Base-by-base conservation (phyloP, 495 filamentous ascomycete genomes). In the Gamarada debralockiae region DNA sequence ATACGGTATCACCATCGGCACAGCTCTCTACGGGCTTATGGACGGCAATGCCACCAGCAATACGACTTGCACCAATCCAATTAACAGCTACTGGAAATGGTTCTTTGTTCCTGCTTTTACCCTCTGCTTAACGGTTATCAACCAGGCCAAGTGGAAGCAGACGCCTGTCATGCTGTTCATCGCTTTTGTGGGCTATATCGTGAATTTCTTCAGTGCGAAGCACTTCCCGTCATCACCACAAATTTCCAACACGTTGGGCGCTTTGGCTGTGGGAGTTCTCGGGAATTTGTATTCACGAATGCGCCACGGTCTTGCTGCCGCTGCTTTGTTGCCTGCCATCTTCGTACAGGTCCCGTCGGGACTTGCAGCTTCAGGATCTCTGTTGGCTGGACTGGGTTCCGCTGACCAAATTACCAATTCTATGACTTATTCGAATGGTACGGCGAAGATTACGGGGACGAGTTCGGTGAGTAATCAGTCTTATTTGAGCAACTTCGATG, bases 1-100 rank as follows among this genome's bases (percentile, higher is more conserved):
- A n/a, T 97, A 92, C 60, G 93, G 92, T 6, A 96, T 97, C 59
- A 97, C 93, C 4, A 89, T 97, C 31, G 92, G 92, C 22, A 92
- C 92, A 0, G 87, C 87, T 2, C 75, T 97, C 7, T 96, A 95
- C 60, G 93, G 92, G 17, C 73, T 91, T 18, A 74, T 96, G 49
- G 89, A 95, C 67, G 34, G 72, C 2, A 72, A 87, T 24, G 92
- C 92, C 13, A 83, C 86, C 2, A 86, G 83, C 14, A 80, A 71
- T 1, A 88, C 90, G 8, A 83, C 75, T 18, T 96, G 92, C 68
- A 72, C 68, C 2, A 76, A 85, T 15, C 80, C 83, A 3, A 85
- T 22, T 79, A 81, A 4, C 78, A 84, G 76, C 18, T 70, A 82
- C 56, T 89, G 82, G 59, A 80, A 83, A 48, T 79, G 86, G 56